Conservation (phyloP, 805 yeast genomes). For the Sugiyamaella qingdaonensis region DNA sequence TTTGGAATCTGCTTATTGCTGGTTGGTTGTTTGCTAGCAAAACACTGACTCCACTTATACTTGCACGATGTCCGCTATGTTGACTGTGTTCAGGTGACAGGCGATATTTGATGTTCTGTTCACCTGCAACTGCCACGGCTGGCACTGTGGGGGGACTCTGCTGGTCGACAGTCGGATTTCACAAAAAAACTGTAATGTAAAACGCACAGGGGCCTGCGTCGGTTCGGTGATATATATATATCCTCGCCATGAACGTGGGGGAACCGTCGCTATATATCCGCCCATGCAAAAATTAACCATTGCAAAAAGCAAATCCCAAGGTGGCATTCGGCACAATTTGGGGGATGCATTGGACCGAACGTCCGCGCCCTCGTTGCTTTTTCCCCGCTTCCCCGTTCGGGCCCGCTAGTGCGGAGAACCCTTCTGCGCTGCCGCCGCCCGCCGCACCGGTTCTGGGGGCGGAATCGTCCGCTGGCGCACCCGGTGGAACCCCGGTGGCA, state of each 20-base stretch:
- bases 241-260: background rate
- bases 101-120: too few species aligned
- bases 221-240: background rate
- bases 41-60: too few species aligned
- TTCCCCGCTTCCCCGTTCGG: background rate
- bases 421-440: background rate
- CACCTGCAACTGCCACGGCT: too few species aligned
- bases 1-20: too few species aligned
- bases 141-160: too few species aligned
- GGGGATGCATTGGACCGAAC: conserved; percentile 3
- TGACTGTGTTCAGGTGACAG: too few species aligned
- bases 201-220: too few species aligned
- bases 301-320: background rate
- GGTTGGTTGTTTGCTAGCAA: too few species aligned
- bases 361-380: background rate
- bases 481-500: background rate
- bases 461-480: background rate
- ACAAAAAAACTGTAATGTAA: too few species aligned
- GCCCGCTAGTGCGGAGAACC: conserved; percentile 1
- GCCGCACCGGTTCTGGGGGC: background rate
- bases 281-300: conserved; percentile 1
- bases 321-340: background rate
- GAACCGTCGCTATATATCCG: background rate
- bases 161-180: too few species aligned
- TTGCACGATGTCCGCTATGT: too few species aligned